These are phyloP conservation scores for Moniliophthora roreri DNA, from an alignment of 1,284 basidiomycete genomes.

Conservation along the genomic window DNA sequence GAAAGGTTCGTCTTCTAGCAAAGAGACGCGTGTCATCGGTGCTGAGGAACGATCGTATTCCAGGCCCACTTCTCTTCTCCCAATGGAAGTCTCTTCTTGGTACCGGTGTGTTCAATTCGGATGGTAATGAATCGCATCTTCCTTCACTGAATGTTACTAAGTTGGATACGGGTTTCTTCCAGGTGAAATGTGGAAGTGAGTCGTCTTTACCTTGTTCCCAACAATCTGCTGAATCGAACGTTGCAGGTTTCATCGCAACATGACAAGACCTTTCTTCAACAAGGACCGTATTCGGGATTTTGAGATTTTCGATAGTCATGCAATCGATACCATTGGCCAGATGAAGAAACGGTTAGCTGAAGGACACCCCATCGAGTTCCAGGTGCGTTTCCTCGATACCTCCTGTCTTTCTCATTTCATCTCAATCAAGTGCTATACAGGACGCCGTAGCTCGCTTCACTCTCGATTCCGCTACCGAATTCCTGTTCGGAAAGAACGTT, in stretches of 20 bases:
- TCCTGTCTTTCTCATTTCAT: background rate
- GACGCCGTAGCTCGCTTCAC: constrained; percentile 43
- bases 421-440: constrained; percentile 19
- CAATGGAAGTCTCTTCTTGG: constrained; percentile 39
- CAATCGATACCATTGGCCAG: constrained; percentile 34
- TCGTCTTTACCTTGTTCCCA: background rate
- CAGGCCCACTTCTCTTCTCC: constrained; percentile 11
- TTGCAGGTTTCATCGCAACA: constrained; percentile 43
- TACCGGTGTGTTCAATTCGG: constrained; percentile 40
- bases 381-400: constrained; percentile 29
- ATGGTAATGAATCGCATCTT: constrained; percentile 25
- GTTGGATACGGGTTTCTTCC: constrained; percentile 4
- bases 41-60: background rate
- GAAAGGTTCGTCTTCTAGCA: constrained; percentile 38
- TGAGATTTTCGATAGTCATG: constrained; percentile 47
- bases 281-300: constrained; percentile 52
- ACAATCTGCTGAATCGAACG: background rate
- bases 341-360: constrained; percentile 36
- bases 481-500: constrained; percentile 34
- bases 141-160: background rate
- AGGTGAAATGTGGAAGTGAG: constrained; percentile 40
- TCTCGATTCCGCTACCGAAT: constrained; percentile 42
- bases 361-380: constrained; percentile 51
- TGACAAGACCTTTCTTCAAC: constrained; percentile 55
- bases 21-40: background rate